Base-by-base conservation (phyloP, 257 asterid species). In the Forsythia viridissima region DNA sequence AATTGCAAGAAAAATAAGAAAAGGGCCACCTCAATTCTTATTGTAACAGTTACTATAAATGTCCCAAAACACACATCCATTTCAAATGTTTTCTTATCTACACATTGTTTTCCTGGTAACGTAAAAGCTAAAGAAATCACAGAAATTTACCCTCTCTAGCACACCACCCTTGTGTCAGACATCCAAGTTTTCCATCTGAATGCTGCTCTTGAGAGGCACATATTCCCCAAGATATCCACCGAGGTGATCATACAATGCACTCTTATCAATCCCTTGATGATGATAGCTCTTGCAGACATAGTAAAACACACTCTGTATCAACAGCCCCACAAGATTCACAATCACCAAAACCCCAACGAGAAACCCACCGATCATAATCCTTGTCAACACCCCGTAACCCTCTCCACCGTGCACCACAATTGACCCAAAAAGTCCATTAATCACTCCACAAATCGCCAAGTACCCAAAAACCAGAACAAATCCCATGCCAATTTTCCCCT, bases 171-270 rank as follows among this genome's bases (percentile, higher is more conserved):
- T 71, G 75, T 0, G 79, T 89, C 89, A 91, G 34, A 74, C 93
- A 71, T 94, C 99, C 87, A 94, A 74, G 83, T 87, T 88, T 81
- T 94, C 99, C 98, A 93, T 89, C 90, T 94, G 99, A 82, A 93
- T 83, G 89, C 96, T 92, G 87, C 99, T 93, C 87, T 95, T 92
- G 63, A 95, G 91, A 75, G 97, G 98, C 87, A 94, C 98, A 76
- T 93, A 94, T 72, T 94, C 98, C 77, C 98, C 98, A 65, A 91
- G 98, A 82, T 94, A 94, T 63, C 97, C 98, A 42, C 99, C 99
- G 21, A 95, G 94, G 87, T 95, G 99, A 87, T 95, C 98, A 77
- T 82, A 88, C 69, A 95, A 76, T 30, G 94, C 99, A 73, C 82
- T 78, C 97, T 93, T 95, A 83, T 95, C 99, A 36, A 95, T 95